Base-by-base conservation (phyloP, 495 filamentous ascomycete species). In the Thozetella sp. region DNA sequence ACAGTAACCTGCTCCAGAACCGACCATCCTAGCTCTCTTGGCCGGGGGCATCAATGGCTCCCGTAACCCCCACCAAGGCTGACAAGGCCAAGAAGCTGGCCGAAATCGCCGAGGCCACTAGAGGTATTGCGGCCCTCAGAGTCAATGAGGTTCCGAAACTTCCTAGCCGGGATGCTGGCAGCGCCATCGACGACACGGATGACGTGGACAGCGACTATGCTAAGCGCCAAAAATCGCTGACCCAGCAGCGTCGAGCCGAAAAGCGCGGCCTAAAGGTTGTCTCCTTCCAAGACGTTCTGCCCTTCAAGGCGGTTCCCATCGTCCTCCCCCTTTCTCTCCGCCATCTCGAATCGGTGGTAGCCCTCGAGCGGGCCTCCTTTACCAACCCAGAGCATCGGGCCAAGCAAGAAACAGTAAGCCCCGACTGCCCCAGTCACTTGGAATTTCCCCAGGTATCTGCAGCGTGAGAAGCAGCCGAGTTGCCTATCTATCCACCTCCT, bases 321-420 rank as follows among this genome's bases (percentile, higher is more conserved):
- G n/a, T 48, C n/a, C 43, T 48, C 6, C 59, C 50, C 61, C 25
- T 81, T 74, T 55, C 30, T 61, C 6, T 90, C 90, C 2, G 90
- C 90, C 56, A 83, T 89, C 3, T 92, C 12, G 91, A 95, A 0
- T 86, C 89, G 22, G 94, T 91, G 70, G 75, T 92, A 24, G 77
- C 76, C 15, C 81, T 97, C 30, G 93, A 97, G 72, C 85, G 87
- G 51, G 84, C 82, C 0, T 85, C 89, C 2, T 97, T 97, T 65
- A 81, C 86, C 0, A 77, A 90, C 60, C 74, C 80, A 4, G 69
- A 80, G 4, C 88, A 96, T 72, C 82, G 91, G 37, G 89, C 88
- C 61, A 83, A 89, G 19, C 80, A 78, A 67, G 92, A 96, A 62
- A 96, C 97, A 86, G 93, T 91, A 79, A 60, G 80, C 71, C 51